Percentiles rank a stretch among this genome's conserved stretches.
phyloP scores from a whole-genome alignment of 1,284 basidiomycete species.

The Irpex sp. region DNA sequence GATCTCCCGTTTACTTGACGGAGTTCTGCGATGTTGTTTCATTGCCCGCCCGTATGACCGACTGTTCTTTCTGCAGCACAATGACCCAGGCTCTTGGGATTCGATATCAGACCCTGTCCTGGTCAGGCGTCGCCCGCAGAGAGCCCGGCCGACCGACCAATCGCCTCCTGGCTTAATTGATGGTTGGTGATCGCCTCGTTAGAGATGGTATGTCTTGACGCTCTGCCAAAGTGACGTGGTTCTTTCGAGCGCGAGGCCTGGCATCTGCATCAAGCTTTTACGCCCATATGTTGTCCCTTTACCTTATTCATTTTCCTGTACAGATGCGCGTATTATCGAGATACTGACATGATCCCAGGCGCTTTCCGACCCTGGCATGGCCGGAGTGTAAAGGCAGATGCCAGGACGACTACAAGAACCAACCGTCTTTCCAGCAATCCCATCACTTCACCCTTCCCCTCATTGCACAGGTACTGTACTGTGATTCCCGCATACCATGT shows the following conservation, averaged over 20 bases:
- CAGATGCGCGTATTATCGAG: slow-evolving; percentile 15
- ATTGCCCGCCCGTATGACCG: neutral
- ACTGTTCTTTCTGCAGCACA: neutral
- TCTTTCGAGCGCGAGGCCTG: slow-evolving; percentile 4
- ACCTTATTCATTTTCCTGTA: slow-evolving; percentile 7
- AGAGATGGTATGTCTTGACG: slow-evolving; percentile 6
- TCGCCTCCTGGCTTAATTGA: slow-evolving; percentile 1
- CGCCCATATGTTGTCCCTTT: slow-evolving; percentile 14
- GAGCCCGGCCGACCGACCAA: slow-evolving; percentile 3
- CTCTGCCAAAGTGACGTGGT: neutral
- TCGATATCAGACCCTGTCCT: slow-evolving; percentile 11
- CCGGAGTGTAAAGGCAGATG: slow-evolving; percentile 14
- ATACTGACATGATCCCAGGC: slow-evolving; percentile 14
- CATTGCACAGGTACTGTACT: neutral
- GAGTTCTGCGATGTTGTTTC: neutral
- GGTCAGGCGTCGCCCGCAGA: neutral
- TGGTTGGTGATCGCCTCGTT: slow-evolving; percentile 5
- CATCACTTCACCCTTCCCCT: slow-evolving; percentile 13
- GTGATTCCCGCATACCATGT: slow-evolving; percentile 10
- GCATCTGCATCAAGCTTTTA: slow-evolving; percentile 7
- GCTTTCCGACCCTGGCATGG: slow-evolving; percentile 11
- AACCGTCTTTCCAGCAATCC: slow-evolving; percentile 3
- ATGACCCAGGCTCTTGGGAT: neutral
- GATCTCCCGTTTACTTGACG: neutral
- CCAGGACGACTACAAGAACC: slow-evolving; percentile 15